Conservation (phyloP, 805 yeast species). For the Spathaspora hagerdaliae region DNA sequence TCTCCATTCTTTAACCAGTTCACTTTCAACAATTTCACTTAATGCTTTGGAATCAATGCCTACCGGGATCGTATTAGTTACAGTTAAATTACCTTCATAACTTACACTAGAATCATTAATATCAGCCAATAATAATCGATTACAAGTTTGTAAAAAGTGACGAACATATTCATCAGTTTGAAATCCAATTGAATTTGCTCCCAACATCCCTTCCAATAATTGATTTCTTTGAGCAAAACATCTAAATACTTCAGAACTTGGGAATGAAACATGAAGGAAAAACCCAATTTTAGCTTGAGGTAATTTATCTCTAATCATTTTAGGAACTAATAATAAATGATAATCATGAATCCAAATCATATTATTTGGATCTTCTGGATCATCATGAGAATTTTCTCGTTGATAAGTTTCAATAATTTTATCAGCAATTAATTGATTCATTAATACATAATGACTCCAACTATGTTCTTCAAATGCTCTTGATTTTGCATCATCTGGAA, state of each 20-base stretch:
- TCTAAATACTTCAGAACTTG: slow-evolving; percentile 91
- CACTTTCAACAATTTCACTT: slow-evolving; percentile 39
- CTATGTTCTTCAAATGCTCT: slow-evolving; percentile 95
- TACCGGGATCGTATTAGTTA: slow-evolving; percentile 60
- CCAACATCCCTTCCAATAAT: slow-evolving; percentile 77
- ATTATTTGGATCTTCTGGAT: slow-evolving; percentile 48
- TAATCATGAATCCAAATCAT: slow-evolving; percentile 92
- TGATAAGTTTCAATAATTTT: slow-evolving; percentile 58
- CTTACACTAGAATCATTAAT: slow-evolving; percentile 57
- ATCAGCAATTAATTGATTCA: slow-evolving; percentile 80
- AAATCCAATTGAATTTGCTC: slow-evolving; percentile 83
- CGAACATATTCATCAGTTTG: slow-evolving; percentile 92
- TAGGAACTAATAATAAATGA: slow-evolving; percentile 82
- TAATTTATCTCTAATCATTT: slow-evolving; percentile 67
- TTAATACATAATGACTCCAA: slow-evolving; percentile 75
- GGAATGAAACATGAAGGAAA: slow-evolving; percentile 90
- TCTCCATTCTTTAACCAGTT: slow-evolving; percentile 62
- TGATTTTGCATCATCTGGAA: slow-evolving; percentile 91
- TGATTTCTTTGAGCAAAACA: slow-evolving; percentile 85
- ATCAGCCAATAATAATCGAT: slow-evolving; percentile 78
- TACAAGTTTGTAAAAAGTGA: slow-evolving; percentile 89
- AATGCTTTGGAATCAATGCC: slow-evolving; percentile 74
- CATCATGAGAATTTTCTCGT: slow-evolving; percentile 45
- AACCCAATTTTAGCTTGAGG: slow-evolving; percentile 89
- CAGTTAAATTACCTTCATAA: slow-evolving; percentile 54